Evolutionary conservation across 192 early-diverging fungal species (phyloP).

Genomic region (Entomortierella parvispora): DNA sequence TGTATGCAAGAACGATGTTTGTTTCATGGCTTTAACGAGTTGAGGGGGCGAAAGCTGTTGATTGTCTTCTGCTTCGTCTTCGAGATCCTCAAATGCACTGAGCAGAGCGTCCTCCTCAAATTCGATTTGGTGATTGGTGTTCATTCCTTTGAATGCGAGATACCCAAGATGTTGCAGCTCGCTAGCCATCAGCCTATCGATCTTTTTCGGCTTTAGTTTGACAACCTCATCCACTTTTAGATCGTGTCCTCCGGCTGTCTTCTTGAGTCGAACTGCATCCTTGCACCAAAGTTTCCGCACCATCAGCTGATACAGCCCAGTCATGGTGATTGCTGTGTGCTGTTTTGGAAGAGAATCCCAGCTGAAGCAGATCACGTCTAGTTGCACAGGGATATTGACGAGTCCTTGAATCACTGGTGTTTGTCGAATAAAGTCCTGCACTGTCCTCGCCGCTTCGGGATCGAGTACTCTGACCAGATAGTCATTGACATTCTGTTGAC

Average conservation of each 20-base stretch:
- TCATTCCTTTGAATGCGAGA: no score
- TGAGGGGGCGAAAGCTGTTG: not conserved
- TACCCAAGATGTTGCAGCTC: no score
- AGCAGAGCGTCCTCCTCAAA: not conserved
- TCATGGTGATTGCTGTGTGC: conserved; percentile 3
- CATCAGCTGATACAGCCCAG: conserved; percentile 8
- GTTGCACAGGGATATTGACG: no score
- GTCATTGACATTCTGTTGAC: conserved; percentile 5
- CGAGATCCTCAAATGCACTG: not conserved
- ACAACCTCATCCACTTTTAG: not conserved
- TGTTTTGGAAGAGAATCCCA: not conserved
- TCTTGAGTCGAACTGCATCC: conserved; percentile 1
- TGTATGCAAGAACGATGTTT: conserved; percentile 18
- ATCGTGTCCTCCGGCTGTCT: not conserved
- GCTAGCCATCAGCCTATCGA: no score
- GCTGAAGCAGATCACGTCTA: no score
- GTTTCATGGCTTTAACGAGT: no score
- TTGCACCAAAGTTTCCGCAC: conserved; percentile 12
- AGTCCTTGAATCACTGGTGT: no score
- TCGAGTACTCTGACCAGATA: not conserved
- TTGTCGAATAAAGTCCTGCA: conserved; percentile 21
- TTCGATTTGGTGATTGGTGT: no score
- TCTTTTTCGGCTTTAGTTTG: not conserved
- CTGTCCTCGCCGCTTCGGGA: not conserved
- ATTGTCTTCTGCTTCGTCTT: not conserved